phyloP scores from a whole-genome alignment of 2,329 filamentous ascomycete species.

The Aspergillus brunneoviolaceus region DNA sequence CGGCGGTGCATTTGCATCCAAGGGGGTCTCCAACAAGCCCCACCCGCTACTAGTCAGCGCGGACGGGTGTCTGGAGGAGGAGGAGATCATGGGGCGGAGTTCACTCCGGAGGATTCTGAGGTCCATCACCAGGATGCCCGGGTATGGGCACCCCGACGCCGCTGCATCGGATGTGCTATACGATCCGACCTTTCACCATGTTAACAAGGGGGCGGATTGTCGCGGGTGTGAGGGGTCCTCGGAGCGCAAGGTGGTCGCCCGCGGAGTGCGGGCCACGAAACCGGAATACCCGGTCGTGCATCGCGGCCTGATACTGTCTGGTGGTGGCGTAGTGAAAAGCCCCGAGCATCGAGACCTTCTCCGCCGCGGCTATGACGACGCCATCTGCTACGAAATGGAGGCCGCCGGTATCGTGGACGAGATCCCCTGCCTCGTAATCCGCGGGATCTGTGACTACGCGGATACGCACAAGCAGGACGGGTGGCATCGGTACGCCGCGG shows the following conservation, averaged over 20 bases:
- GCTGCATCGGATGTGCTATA: not conserved
- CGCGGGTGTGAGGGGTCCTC: not conserved
- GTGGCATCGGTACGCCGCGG: conserved; percentile 18
- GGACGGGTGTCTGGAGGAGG: conserved; percentile 3
- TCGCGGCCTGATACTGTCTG: conserved; percentile 8
- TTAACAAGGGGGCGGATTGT: conserved; percentile 1
- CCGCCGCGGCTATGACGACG: not conserved
- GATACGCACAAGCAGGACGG: conserved; percentile 20
- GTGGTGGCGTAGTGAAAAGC: not conserved
- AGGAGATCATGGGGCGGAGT: conserved; percentile 5
- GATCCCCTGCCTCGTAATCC: conserved; percentile 18
- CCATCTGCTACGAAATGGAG: conserved; percentile 18
- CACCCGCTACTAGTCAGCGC: conserved; percentile 6
- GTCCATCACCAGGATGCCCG: not conserved
- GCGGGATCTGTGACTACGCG: conserved; percentile 21
- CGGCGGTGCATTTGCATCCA: not conserved
- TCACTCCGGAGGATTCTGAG: not conserved
- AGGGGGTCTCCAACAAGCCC: not conserved
- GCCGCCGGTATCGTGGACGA: conserved; percentile 18
- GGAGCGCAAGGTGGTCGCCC: conserved; percentile 1
- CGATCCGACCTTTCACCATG: conserved; percentile 1
- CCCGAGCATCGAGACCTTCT: conserved; percentile 3
- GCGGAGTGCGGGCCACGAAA: not conserved
- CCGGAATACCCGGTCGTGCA: not conserved
- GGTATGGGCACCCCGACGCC: not conserved